Percentiles rank a stretch among this genome's conserved stretches.
These are phyloP conservation scores for Anthoceros angustus DNA, from an alignment of 225 moss, liverwort and hornwort genomes.

Conservation along the genomic window DNA sequence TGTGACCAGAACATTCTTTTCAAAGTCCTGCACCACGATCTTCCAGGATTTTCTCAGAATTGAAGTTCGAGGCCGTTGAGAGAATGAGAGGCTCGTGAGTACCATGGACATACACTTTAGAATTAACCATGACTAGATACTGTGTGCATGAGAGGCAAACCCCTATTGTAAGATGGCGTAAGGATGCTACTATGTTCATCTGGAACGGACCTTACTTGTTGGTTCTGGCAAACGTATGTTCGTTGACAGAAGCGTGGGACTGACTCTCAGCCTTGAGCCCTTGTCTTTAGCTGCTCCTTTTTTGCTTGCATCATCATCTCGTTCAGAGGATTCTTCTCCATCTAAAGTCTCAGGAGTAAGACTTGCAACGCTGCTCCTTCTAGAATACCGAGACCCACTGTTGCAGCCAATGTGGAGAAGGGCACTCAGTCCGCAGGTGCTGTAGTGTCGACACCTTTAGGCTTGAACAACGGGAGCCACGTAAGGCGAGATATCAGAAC, in stretches of 20 bases:
- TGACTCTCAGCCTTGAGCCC: conserved; percentile 21
- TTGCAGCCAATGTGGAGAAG: background rate
- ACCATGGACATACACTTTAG: too few species aligned
- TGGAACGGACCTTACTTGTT: conserved; percentile 4
- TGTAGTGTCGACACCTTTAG: too few species aligned
- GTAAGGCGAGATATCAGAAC: conserved; percentile 15
- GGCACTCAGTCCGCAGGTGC: too few species aligned
- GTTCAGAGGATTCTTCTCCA: conserved; percentile 43
- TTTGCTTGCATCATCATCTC: conserved; percentile 55
- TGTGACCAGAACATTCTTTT: conserved; percentile 39
- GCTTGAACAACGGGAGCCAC: background rate
- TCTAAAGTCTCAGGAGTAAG: conserved; percentile 86
- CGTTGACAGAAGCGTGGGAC: conserved; percentile 3
- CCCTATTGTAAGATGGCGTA: background rate
- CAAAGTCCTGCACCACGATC: conserved; percentile 34
- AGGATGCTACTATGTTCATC: background rate
- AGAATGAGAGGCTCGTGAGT: background rate
- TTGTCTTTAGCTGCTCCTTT: conserved; percentile 42
- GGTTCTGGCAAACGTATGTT: background rate
- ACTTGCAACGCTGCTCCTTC: conserved; percentile 78
- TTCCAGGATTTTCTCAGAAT: background rate
- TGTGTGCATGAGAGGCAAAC: too few species aligned
- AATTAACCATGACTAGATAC: too few species aligned
- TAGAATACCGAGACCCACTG: conserved; percentile 68
- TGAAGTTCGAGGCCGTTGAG: background rate